Percentiles rank a stretch among this genome's conserved stretches.
Evolutionary conservation across 2,329 filamentous ascomycete species (phyloP).

Genomic region (Pestalotiopsis sp.): DNA sequence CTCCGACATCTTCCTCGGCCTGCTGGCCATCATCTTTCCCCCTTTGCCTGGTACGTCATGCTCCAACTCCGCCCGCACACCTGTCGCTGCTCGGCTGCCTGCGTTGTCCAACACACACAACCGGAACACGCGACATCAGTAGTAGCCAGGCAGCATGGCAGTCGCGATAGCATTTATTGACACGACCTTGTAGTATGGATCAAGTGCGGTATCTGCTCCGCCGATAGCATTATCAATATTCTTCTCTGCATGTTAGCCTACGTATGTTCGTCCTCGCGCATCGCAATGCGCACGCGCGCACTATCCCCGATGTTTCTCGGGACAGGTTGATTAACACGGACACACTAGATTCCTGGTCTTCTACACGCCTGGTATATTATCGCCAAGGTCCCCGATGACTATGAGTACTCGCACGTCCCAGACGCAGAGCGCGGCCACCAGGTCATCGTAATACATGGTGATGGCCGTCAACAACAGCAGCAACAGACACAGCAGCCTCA

Average conservation of each 20-base stretch:
- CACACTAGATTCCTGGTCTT: conserved; percentile 72
- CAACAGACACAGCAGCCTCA: conserved; percentile 30
- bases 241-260: conserved; percentile 80
- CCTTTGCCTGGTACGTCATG: conserved; percentile 62
- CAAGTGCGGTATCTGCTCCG: conserved; percentile 89
- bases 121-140: background rate
- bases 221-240: conserved; percentile 93
- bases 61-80: conserved; percentile 10
- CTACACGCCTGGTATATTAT: conserved; percentile 99
- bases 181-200: conserved; percentile 75
- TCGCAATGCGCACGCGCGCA: conserved; percentile 25
- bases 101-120: background rate
- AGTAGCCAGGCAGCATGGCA: background rate
- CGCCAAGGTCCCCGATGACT: conserved; percentile 80
- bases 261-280: conserved; percentile 36
- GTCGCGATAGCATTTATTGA: background rate
- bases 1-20: conserved; percentile 63
- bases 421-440: conserved; percentile 66
- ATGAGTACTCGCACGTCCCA: conserved; percentile 68
- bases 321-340: conserved; percentile 11
- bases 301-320: conserved; percentile 24
- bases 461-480: conserved; percentile 35
- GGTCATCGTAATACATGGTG: conserved; percentile 69
- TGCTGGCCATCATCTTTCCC: conserved; percentile 67
- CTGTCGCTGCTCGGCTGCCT: conserved; percentile 2